Base-by-base conservation (phyloP, 495 filamentous ascomycete genomes). In the Aspergillus panamensis region DNA sequence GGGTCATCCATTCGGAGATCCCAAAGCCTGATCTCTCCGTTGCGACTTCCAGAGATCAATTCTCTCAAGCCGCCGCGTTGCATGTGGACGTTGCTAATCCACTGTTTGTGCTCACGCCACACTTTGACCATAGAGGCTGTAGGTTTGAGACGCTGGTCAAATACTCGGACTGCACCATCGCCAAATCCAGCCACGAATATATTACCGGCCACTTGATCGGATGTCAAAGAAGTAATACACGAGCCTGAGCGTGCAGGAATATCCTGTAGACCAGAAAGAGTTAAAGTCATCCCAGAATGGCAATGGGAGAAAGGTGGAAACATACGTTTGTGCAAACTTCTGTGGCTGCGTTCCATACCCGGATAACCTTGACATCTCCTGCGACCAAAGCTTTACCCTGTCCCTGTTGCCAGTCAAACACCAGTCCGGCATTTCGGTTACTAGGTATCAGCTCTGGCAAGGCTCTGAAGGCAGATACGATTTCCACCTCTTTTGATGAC, bases 401-500 rank as follows among this genome's bases (percentile, higher is more conserved):
- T n/a, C 93, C 91, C 71, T 99, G 94, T 66, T 96, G 93, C 94
- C 94, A 99, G 62, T 97, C 92, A 61, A 97, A 92, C 17, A 97
- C 92, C 69, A 97, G 84, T 2, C 93, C 93, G 0, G 94, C 95
- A 66, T 96, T 96, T 61, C 91, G 84, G 55, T 90, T 94, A 69
- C 88, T 93, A 6, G 92, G 90, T 17, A 97, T 87, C 47, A 97
- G 86, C 69, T 97, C 91, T 2, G 90, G 93, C 32, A 97, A 73
- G 2, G 94, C 94, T 33, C 94, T 85, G 85, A 95, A 99, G 25
- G 89, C 81, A 1, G 92, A 88, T 3, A 95, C 91, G n/a, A 99
- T 81, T 73, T 96, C 90, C 47, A 92, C 84, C 8, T 83, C 78
- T 55, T 79, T 80, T 20, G 84, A 74, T 31, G 81, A 84, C 58